Conservation (phyloP, 2,329 filamentous ascomycete genomes). For the Fusarium sp. region DNA sequence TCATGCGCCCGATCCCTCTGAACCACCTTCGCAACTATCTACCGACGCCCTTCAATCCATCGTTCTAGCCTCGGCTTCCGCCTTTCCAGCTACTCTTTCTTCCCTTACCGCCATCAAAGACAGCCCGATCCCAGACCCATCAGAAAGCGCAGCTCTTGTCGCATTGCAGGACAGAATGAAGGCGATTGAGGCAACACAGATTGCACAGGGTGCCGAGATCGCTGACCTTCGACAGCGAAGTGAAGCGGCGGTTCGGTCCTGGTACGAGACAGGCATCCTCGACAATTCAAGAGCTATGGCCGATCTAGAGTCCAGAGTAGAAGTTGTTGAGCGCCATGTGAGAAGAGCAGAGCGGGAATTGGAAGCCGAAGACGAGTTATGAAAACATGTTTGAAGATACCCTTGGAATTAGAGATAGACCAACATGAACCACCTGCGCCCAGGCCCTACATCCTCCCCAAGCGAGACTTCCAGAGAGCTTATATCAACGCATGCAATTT, state of each 20-base stretch:
- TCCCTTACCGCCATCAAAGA: conserved; percentile 71
- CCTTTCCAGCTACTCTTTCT: conserved; percentile 70
- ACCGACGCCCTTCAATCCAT: conserved; percentile 67
- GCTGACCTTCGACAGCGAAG: conserved; percentile 75
- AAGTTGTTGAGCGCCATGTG: conserved; percentile 75
- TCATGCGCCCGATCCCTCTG: conserved; percentile 61
- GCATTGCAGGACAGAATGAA: conserved; percentile 74
- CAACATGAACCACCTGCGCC: not conserved
- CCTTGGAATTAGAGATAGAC: conserved; percentile 20
- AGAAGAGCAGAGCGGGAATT: conserved; percentile 70
- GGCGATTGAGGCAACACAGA: conserved; percentile 72
- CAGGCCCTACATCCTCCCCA: not conserved
- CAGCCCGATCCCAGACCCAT: conserved; percentile 70
- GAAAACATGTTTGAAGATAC: conserved; percentile 42
- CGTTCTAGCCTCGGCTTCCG: conserved; percentile 70
- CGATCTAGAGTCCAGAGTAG: conserved; percentile 78
- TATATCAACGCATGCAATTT: not conserved
- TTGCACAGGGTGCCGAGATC: conserved; percentile 74
- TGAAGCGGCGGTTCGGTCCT: conserved; percentile 74
- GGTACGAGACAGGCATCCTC: conserved; percentile 82
- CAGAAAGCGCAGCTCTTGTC: conserved; percentile 69
- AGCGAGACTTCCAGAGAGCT: not conserved
- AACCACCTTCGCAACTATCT: conserved; percentile 68
- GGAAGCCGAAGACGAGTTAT: conserved; percentile 49
- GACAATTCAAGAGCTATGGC: conserved; percentile 78